Evolutionary conservation across 495 filamentous ascomycete species (phyloP).

Genomic region (Hypoxylon crocopeplum): DNA sequence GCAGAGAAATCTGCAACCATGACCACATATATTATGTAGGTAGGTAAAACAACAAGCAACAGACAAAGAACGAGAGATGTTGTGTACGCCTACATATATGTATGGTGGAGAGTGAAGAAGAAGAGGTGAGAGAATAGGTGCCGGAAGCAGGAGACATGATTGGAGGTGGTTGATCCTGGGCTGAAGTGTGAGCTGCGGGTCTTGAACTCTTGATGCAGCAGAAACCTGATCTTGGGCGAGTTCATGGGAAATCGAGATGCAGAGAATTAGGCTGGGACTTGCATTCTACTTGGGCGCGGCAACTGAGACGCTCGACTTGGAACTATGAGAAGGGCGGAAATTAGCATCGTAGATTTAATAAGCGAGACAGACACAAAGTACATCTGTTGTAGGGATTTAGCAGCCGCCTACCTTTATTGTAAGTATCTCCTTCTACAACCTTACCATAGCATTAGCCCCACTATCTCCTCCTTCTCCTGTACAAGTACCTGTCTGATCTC

Average conservation of each 20-base stretch:
- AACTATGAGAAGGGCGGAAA: conserved; percentile 11
- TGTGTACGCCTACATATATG: conserved; percentile 13
- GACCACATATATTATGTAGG: conserved; percentile 22
- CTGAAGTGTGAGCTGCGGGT: conserved; percentile 30
- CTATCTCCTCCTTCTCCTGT: too few relatives aligned
- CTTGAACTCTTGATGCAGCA: conserved; percentile 31
- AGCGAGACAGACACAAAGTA: conserved; percentile 10
- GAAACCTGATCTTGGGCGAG: conserved; percentile 30
- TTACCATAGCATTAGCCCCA: conserved; percentile 10
- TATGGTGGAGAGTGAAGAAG: conserved; percentile 10
- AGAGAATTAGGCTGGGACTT: conserved; percentile 28
- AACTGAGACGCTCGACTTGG: conserved; percentile 30
- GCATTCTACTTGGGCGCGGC: conserved; percentile 32
- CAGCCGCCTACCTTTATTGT: conserved; percentile 6
- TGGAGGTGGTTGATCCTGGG: neutral
- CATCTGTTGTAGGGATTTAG: conserved; percentile 24
- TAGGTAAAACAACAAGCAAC: conserved; percentile 9
- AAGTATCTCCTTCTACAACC: conserved; percentile 6
- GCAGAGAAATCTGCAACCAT: conserved; percentile 18
- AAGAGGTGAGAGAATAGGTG: conserved; percentile 18
- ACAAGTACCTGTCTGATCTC: conserved; percentile 36
- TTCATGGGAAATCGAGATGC: conserved; percentile 36
- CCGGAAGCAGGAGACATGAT: too few relatives aligned
- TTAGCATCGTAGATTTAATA: conserved; percentile 22
- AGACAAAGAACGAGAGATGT: conserved; percentile 21